These are phyloP conservation scores for Scenedesmus sp. DNA, from an alignment of 163 green algal species.

Conservation along the genomic window DNA sequence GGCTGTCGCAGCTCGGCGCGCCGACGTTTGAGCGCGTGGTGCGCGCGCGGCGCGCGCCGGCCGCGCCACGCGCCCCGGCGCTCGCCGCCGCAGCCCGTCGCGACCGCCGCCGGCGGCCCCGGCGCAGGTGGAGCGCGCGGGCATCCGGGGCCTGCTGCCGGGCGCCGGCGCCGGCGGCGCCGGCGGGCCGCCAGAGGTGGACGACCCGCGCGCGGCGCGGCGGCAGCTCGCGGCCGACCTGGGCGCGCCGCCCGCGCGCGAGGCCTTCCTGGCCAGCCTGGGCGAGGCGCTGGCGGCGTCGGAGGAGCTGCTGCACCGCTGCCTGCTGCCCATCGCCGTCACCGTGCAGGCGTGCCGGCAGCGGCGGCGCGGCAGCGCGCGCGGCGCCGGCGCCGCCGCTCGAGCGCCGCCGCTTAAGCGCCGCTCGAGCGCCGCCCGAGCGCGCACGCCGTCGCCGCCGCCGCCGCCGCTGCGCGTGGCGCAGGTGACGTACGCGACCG, in stretches of 20 bases:
- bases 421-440: no score
- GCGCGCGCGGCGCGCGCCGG: not conserved
- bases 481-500: constrained; percentile 27
- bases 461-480: constrained; percentile 11
- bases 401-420: no score
- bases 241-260: not conserved
- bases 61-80: no score
- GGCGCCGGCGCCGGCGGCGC: not conserved
- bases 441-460: not conserved
- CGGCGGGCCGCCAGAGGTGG: not conserved
- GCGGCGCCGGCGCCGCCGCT: no score
- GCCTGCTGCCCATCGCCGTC: constrained; percentile 41
- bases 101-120: no score
- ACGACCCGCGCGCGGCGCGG: constrained; percentile 33
- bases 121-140: constrained; percentile 23
- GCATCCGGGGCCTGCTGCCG: not conserved
- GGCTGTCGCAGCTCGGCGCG: constrained; percentile 3
- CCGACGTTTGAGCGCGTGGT: constrained; percentile 23
- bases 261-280: constrained; percentile 23
- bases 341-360: constrained; percentile 8
- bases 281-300: constrained; percentile 23
- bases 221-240: constrained; percentile 45
- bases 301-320: constrained; percentile 14
- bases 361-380: not conserved
- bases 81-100: no score